These are phyloP conservation scores for Bryoerythrophyllum caledonicum DNA, from an alignment of 225 moss, liverwort and hornwort genomes.

Conservation along the genomic window DNA sequence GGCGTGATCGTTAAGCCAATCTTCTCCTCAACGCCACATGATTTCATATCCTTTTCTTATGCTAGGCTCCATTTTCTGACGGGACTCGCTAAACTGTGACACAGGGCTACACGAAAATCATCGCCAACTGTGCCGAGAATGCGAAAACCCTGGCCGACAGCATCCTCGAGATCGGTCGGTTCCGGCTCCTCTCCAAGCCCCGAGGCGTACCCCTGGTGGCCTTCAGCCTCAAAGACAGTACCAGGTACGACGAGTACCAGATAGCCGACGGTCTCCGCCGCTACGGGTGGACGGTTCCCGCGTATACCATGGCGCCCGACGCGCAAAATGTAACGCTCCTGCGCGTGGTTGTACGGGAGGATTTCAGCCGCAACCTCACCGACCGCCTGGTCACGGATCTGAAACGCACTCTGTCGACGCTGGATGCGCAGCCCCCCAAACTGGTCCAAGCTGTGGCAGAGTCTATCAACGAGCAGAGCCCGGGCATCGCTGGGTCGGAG, in stretches of 20 bases:
- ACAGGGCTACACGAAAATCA: constrained; percentile 78
- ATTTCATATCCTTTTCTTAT: neutral
- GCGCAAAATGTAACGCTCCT: constrained; percentile 52
- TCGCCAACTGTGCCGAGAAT: constrained; percentile 57
- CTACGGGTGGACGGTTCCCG: constrained; percentile 75
- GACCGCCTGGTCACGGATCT: constrained; percentile 65
- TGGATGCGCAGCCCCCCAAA: constrained; percentile 41
- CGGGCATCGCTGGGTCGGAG: neutral
- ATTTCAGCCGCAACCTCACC: constrained; percentile 70
- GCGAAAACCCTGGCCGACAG: constrained; percentile 38
- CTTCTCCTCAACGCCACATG: neutral
- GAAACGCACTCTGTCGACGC: constrained; percentile 14
- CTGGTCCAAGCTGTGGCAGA: constrained; percentile 34
- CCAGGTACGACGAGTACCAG: constrained; percentile 54
- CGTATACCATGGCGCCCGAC: constrained; percentile 81
- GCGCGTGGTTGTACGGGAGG: constrained; percentile 76
- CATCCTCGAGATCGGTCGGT: constrained; percentile 46
- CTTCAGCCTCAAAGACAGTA: constrained; percentile 53
- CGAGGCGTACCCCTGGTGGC: constrained; percentile 77
- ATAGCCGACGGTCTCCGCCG: constrained; percentile 56
- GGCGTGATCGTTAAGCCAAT: neutral
- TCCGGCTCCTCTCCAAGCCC: constrained; percentile 63
- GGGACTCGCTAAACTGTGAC: neutral
- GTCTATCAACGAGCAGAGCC: constrained; percentile 16
- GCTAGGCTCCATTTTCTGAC: neutral